These are phyloP conservation scores for Prunella vulgaris DNA, from an alignment of 257 asterid genomes.

Conservation along the genomic window DNA sequence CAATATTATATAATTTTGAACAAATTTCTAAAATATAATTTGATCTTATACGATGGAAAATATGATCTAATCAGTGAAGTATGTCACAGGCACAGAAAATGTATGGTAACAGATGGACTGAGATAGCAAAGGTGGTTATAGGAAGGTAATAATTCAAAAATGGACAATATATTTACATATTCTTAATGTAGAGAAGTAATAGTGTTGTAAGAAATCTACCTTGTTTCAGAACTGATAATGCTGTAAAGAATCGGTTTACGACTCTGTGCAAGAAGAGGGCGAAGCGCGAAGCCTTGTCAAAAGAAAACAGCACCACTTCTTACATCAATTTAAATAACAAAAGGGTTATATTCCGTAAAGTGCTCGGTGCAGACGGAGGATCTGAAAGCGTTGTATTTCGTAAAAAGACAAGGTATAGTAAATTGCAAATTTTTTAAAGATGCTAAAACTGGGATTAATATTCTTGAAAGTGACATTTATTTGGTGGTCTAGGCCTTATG, in stretches of 20 bases:
- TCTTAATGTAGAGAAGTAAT: neutral
- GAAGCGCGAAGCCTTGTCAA: constrained; percentile 63
- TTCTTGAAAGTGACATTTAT: constrained; percentile 3
- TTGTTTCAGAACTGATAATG: constrained; percentile 76
- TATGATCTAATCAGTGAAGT: constrained; percentile 15
- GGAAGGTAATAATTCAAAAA: constrained; percentile 65
- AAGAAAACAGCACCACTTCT: constrained; percentile 57
- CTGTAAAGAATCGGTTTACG: constrained; percentile 88
- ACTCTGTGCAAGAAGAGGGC: constrained; percentile 89
- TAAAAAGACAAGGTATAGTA: constrained; percentile 58
- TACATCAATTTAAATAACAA: constrained; percentile 64
- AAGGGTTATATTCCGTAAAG: constrained; percentile 57
- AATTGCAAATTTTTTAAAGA: neutral
- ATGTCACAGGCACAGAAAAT: constrained; percentile 75
- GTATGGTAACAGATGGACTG: constrained; percentile 95
- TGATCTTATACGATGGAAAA: neutral
- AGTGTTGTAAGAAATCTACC: neutral
- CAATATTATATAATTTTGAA: neutral
- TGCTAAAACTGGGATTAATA: neutral
- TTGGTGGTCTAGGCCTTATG: constrained; percentile 36
- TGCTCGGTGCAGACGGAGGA: constrained; percentile 29
- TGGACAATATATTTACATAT: neutral
- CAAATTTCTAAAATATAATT: neutral
- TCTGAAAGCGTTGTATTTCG: constrained; percentile 41
- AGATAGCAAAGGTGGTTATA: constrained; percentile 95